Conservation (phyloP, 148 eudicot species). For the Selenicereus undatus region DNA sequence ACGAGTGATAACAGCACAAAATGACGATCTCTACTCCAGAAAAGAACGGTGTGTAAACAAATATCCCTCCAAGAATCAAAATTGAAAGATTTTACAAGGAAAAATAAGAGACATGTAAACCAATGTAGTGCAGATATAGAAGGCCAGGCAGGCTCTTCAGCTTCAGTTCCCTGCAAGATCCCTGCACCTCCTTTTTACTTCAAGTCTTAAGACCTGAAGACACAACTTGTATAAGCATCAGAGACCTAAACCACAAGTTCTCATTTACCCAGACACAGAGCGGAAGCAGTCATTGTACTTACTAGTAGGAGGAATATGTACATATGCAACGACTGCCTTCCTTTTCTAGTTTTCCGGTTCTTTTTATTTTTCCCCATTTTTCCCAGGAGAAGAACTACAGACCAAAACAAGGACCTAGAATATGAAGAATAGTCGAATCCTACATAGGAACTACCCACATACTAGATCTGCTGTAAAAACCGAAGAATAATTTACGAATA, state of each 20-base stretch:
- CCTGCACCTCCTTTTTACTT: not conserved
- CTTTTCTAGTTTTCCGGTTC: not conserved
- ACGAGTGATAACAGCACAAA: not conserved
- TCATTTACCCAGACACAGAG: conserved; percentile 16
- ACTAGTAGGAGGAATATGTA: conserved; percentile 10
- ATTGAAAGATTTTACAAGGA: not conserved
- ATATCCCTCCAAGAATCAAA: not conserved
- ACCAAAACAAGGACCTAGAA: conserved; percentile 25
- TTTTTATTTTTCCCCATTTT: not conserved
- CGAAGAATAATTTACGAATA: conserved; percentile 19
- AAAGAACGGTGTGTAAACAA: not conserved
- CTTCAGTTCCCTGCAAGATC: conserved; percentile 11
- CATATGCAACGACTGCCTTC: conserved; percentile 27
- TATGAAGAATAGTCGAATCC: conserved; percentile 22
- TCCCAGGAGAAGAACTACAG: conserved; percentile 21
- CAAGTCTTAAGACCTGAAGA: conserved; percentile 11
- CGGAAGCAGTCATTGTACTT: conserved; percentile 18
- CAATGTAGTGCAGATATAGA: not conserved
- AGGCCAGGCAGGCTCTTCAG: not conserved
- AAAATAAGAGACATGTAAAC: not conserved
- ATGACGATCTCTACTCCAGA: not conserved
- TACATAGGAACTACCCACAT: conserved; percentile 29
- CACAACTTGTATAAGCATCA: conserved; percentile 10
- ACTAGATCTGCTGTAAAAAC: conserved; percentile 13
- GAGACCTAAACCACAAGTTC: conserved; percentile 12